Evolutionary conservation across 345 rosid genomes (phyloP).

Genomic region (Stellera chamaejasme): DNA sequence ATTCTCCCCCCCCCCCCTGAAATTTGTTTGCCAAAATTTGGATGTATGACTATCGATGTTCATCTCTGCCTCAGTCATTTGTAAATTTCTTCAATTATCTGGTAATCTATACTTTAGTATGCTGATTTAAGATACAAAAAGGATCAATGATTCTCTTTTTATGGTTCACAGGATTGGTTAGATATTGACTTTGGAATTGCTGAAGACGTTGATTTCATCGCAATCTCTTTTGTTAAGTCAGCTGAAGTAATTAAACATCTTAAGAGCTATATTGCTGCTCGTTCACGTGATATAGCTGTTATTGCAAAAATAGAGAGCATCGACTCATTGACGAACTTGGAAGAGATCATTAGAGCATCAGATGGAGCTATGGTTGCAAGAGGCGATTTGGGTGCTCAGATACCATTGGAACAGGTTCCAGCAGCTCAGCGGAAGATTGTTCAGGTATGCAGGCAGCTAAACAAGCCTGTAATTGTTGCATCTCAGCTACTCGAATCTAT

Average conservation of each 20-base stretch:
- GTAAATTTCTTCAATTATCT: too few relatives aligned
- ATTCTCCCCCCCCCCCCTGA: too few relatives aligned
- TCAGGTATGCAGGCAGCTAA: slow-evolving; percentile 77
- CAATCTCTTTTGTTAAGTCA: slow-evolving; percentile 96
- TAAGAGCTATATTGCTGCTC: slow-evolving; percentile 93
- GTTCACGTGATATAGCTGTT: slow-evolving; percentile 66
- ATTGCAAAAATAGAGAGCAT: slow-evolving; percentile 96
- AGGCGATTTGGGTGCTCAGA: slow-evolving; percentile 98
- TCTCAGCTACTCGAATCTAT: slow-evolving; percentile 96
- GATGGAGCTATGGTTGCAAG: slow-evolving; percentile 99
- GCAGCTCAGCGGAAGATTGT: slow-evolving; percentile 87
- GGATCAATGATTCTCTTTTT: background rate
- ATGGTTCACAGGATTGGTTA: slow-evolving; percentile 74
- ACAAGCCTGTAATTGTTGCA: slow-evolving; percentile 94
- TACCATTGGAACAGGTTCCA: slow-evolving; percentile 97
- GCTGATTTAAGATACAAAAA: too few relatives aligned
- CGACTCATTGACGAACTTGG: slow-evolving; percentile 83
- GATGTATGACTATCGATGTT: too few relatives aligned
- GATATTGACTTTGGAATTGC: slow-evolving; percentile 98
- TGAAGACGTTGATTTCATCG: slow-evolving; percentile 95
- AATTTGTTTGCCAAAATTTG: too few relatives aligned
- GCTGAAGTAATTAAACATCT: slow-evolving; percentile 97
- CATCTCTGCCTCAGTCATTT: too few relatives aligned
- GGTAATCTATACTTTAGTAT: too few relatives aligned
- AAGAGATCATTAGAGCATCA: slow-evolving; percentile 80